phyloP scores from a whole-genome alignment of 208 protist species.

The Leishmania tarentolae region DNA sequence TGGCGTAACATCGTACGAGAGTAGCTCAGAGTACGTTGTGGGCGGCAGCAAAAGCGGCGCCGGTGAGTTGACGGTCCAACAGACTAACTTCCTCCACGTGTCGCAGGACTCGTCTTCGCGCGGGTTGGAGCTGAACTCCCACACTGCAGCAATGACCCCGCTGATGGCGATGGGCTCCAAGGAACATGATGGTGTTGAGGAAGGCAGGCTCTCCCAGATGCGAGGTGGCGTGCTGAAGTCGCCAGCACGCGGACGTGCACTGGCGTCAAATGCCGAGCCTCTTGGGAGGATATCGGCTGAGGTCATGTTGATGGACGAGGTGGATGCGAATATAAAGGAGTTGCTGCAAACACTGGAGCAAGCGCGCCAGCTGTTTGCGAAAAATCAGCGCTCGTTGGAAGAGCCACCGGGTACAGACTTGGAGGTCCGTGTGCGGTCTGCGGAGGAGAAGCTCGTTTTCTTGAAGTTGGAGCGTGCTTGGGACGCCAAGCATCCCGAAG shows the following conservation, averaged over 20 bases:
- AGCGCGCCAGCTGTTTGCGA: constrained; percentile 17
- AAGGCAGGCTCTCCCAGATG: background rate
- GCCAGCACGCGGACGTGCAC: background rate
- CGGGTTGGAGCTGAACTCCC: constrained; percentile 1
- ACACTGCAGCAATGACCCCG: background rate
- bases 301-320: background rate
- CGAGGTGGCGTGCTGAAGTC: background rate
- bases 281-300: background rate
- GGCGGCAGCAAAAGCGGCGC: constrained; percentile 4
- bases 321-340: background rate
- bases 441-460: constrained; percentile 25
- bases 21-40: background rate
- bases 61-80: background rate
- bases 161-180: background rate
- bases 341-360: constrained; percentile 25
- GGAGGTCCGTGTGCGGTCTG: constrained; percentile 18
- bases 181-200: background rate
- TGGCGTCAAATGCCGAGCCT: background rate
- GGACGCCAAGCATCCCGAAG: background rate
- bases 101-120: constrained; percentile 32
- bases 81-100: constrained; percentile 28
- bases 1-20: constrained; percentile 8
- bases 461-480: background rate
- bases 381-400: constrained; percentile 12
- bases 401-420: background rate